A percentile compares a stretch with the other conserved stretches of the same genome.
phyloP scores from a whole-genome alignment of 1,284 basidiomycete genomes.

The Pterula multifida region DNA sequence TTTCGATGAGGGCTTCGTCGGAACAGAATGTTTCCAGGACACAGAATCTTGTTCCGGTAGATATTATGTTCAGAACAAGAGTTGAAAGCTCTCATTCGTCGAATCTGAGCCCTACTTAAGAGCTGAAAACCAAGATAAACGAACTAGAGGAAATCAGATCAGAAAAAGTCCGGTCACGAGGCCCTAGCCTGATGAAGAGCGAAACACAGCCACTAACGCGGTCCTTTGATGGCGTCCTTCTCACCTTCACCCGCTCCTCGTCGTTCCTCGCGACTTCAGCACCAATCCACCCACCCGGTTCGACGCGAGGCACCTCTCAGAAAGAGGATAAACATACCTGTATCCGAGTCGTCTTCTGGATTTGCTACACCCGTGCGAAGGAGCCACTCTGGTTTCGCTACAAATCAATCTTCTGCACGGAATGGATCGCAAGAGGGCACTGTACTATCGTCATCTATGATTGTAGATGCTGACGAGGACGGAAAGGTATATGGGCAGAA shows the following conservation, averaged over 20 bases:
- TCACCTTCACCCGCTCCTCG: conserved; percentile 40
- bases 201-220: not conserved
- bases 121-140: not conserved
- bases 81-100: too few relatives aligned
- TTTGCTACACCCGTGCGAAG: conserved; percentile 21
- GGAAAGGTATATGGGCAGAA: conserved; percentile 22
- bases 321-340: conserved; percentile 12
- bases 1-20: too few relatives aligned
- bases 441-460: conserved; percentile 14
- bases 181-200: not conserved
- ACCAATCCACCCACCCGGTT: conserved; percentile 25
- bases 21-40: too few relatives aligned
- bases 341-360: conserved; percentile 19
- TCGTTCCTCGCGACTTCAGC: conserved; percentile 28
- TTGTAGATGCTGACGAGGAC: conserved; percentile 14
- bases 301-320: conserved; percentile 13
- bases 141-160: not conserved
- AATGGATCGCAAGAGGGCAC: conserved; percentile 47
- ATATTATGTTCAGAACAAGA: too few relatives aligned
- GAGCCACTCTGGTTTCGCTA: conserved; percentile 14
- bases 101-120: not conserved
- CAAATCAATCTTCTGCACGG: conserved; percentile 35
- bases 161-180: not conserved
- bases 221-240: conserved; percentile 30
- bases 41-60: too few relatives aligned